Base-by-base conservation (phyloP, 495 filamentous ascomycete species). In the Aspergillus incahuasiensis region DNA sequence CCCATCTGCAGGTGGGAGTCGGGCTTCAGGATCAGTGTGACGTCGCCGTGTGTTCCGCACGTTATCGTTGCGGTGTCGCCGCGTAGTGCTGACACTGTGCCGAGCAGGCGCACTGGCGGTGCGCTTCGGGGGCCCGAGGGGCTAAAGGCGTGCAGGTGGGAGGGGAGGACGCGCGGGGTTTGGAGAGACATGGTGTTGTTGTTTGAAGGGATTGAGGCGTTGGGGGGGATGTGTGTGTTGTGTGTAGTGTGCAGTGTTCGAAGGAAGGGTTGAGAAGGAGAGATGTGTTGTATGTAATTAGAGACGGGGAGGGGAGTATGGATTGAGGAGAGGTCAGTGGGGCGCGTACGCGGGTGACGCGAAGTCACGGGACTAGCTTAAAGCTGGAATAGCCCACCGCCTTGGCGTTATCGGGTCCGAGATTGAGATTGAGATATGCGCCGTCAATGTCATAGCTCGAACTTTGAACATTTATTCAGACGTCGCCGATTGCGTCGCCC, bases 41-140 rank as follows among this genome's bases (percentile, higher is more conserved):
- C 79, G 47, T 81, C 80, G 7, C 92, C 92, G 25, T 82, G 66
- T 18, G 53, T 64, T 5, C 84, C 70, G 77, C 86, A 76, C 82
- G 82, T 89, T 46, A 97, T 81, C 1, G 82, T 82, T 9, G 91
- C 92, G 25, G 77, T 79, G n/a, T 94, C 90, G 54, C 92, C 92
- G 35, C 83, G 85, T 13, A 96, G 74, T 48, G 89, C 83, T 13
- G 79, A 76, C 8, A 97, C 91, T 63, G 89, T 92, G 60, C 92
- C 92, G 3, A 96, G 81, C 43, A 97, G 76, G 53, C 90, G 90
- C 52, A 97, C 87, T 51, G 86, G 87, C 48, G 82, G 82, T 67
- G 80, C 78, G 28, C 66, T 64, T 47, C 66, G 65, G 28, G 65
- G 58, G 53, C 68, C 69, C 56, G 55, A 69, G 49, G 71, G 68